Evolutionary conservation across 2,329 filamentous ascomycete genomes (phyloP), one percentile per base, ranked within the genome.

Genomic region (Byssochlamys sp.): DNA sequence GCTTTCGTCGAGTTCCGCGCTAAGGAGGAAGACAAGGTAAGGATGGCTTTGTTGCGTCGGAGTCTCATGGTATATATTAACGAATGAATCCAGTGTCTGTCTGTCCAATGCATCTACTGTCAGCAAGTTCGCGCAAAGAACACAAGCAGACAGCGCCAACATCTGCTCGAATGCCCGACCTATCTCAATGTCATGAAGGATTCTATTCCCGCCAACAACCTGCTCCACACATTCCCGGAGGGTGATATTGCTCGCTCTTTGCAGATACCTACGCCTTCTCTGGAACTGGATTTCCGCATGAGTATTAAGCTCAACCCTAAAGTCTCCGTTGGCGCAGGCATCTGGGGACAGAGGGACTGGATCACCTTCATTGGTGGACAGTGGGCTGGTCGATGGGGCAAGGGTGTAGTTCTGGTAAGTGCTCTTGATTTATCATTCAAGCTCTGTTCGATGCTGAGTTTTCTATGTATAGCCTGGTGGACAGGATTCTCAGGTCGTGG

Each of bases 151-250:
- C 76, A 78, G 63, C 75, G 76, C 35, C 76, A 78, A 60, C 76
- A 78, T 64, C 67, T 78, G 26, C 67, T 78, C n/a, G 76, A 78
- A 65, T 78, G 76, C 54, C 71, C 74, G 4, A 78, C 76, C 55
- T 80, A 80, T 59, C 73, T 78, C 24, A 78, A 77, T 62, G 77
- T 78, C 39, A 79, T 80, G 77, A 79, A 79, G 62, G 77, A 80
- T 58, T 77, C 76, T 1, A 79, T 79, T 50, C 77, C 77, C 29
- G 77, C 78, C 55, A 79, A 80, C 61, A 78, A 78, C 59, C 69
- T 80, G 52, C 73, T 79, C 31, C 77, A 79, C 64, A 76, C 76
- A 48, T 80, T 79, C 63, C 77, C 77, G 29, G 76, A 78, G 63
- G 75, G 75, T 52, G 76, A 80, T 65, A 68, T 78, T 55, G 76